These are phyloP conservation scores for Draba incana DNA, from an alignment of 345 rosid species.

Conservation along the genomic window DNA sequence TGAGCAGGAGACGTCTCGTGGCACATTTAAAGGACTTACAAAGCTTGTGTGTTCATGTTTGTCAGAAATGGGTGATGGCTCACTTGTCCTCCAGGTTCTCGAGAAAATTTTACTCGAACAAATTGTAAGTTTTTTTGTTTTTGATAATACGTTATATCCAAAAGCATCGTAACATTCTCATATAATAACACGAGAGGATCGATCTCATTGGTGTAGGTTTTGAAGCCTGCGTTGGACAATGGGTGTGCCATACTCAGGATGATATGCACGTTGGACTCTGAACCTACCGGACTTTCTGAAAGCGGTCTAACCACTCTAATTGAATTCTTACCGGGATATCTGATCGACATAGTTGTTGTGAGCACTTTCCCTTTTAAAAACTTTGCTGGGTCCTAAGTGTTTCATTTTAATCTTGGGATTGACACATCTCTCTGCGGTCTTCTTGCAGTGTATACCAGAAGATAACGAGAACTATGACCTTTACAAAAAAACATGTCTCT, in stretches of 20 bases:
- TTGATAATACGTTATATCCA: neutral
- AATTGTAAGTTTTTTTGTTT: constrained; percentile 57
- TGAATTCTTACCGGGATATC: constrained; percentile 59
- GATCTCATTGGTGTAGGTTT: constrained; percentile 46
- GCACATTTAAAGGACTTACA: constrained; percentile 55
- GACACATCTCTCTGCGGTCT: constrained; percentile 19
- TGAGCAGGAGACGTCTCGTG: constrained; percentile 41
- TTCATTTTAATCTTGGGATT: neutral
- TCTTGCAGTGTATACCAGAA: constrained; percentile 59
- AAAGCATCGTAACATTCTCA: constrained; percentile 13
- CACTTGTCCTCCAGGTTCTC: constrained; percentile 57
- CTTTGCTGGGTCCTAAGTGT: neutral
- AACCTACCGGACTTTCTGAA: constrained; percentile 74
- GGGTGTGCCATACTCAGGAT: constrained; percentile 73
- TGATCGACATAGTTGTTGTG: constrained; percentile 61
- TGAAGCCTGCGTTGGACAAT: constrained; percentile 58
- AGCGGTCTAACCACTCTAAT: constrained; percentile 52
- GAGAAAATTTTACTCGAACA: constrained; percentile 59
- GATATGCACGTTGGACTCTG: constrained; percentile 60
- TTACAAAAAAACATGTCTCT: constrained; percentile 40
- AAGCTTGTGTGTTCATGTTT: constrained; percentile 53
- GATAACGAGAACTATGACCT: constrained; percentile 43
- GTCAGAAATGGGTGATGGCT: constrained; percentile 68
- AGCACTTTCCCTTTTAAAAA: constrained; percentile 35
- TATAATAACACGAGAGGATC: neutral